Base-by-base conservation (phyloP, 805 yeast species). In the Scheffersomyces amazonensis region DNA sequence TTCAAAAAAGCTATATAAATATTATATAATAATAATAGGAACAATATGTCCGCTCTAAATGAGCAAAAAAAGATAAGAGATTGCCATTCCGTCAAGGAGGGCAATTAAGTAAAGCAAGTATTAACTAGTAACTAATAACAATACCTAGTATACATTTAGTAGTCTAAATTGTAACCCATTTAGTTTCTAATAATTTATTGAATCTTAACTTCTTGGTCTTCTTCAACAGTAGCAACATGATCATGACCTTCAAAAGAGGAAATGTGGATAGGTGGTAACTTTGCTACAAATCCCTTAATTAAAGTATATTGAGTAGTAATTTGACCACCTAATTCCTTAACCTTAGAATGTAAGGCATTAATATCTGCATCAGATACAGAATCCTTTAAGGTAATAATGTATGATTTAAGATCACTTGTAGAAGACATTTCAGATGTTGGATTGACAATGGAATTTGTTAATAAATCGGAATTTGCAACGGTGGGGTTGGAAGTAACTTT, bases 271-370 rank as follows among this genome's bases (percentile, higher is more conserved):
- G 67, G 59, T 31, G 89, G 88, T 44, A 83, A 59, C 50, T 77
- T 76, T 41, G 76, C 75, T 53, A 76, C 66, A 51, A 77, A 81
- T 0, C 87, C 89, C 62, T 82, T 83, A 64, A 83, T 80, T 55
- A 83, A 65, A 36, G 71, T 61, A 57, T 72, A 82, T 46, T 82
- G 86, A 44, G 74, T 78, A 35, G 75, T 73, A 54, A 83, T 71
- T 37, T 66, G 69, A 36, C 87, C 88, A 29, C 87, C 87, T 36
- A 78, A 50, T 24, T 73, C 69, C 21, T 54, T 33, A 42, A 81
- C 58, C 40, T 70, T 65, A 36, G 69, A 62, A 53, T 82, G 80
- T 62, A 81, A 54, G 28, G 58, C 31, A 18, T 56, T 44, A 28
- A 65, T 50, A 36, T 71, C 73, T 20, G 62, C 60, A 30, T 66